Evolutionary conservation across 2,329 filamentous ascomycete genomes (phyloP), one percentile per base, ranked within the genome.

Genomic region (Pseudocercospora macadamiae): DNA sequence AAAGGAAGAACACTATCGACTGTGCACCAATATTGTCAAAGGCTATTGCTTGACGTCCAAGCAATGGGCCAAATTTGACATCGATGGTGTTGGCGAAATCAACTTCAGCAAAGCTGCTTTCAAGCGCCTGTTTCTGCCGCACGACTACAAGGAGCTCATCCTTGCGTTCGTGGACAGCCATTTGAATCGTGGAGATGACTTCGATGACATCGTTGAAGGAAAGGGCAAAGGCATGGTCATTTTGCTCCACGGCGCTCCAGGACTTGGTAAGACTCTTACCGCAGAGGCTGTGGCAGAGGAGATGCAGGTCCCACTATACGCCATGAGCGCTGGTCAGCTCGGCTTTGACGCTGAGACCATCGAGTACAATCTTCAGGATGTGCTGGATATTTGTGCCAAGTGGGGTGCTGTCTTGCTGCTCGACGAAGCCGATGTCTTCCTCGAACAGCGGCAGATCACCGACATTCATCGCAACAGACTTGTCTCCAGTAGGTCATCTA

Each of bases 371-470:
- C 58, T 68, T 1, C 28, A 49, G 21, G 32, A 60, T 9, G 51
- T 64, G 14, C 73, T 83, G 8, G 68, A 77, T 37, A 75, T 83
- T 3, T 82, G 79, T 26, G 75, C 80, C 65, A 78, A 77, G 2
- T 85, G 82, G 72, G 77, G 79, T 2, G 81, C 80, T 10, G 76
- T 85, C 4, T 76, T 85, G 5, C 76, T 86, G 2, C 75, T 86
- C 3, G 83, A 86, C 66, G 84, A 87, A 69, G 83, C 82, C 2
- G 84, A 86, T 55, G 82, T 86, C 16, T 86, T 84, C 70, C 79
- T 87, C 7, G 82, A 85, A 69, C 71, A 77, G 53, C 81, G 84
- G 2, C 58, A 59, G 12, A 58, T 62, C n/a, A 51, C 57, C 2
- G 69, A 72, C 32, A 34, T 70, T 10, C 53, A 66, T 4, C 62